Evolutionary conservation across 176 grass and related monocot genomes (phyloP).

Genomic region (Oropetium thomaeum): DNA sequence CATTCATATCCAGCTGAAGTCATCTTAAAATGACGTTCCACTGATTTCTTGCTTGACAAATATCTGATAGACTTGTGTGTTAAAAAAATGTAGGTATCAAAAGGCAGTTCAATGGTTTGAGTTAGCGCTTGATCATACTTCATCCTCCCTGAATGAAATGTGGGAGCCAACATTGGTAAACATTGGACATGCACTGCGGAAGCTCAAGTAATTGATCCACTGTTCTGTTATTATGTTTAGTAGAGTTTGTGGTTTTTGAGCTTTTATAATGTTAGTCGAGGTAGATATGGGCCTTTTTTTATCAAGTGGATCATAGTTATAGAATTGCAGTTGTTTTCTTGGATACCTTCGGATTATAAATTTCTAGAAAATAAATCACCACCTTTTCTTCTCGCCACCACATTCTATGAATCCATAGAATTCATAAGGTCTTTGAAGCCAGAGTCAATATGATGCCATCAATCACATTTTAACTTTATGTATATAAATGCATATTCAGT

Average conservation of each 20-base stretch:
- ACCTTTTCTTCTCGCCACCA: neutral
- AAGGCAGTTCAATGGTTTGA: constrained; percentile 90
- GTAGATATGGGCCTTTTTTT: constrained; percentile 3
- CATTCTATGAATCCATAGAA: constrained; percentile 6
- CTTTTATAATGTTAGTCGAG: constrained; percentile 17
- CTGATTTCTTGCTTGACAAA: neutral
- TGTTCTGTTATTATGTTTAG: constrained; percentile 1
- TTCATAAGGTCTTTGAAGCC: neutral
- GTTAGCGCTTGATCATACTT: constrained; percentile 58
- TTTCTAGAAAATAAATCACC: constrained; percentile 7
- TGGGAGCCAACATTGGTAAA: constrained; percentile 99
- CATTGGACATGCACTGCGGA: constrained; percentile 77
- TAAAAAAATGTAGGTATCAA: constrained; percentile 62
- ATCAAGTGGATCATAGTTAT: constrained; percentile 8
- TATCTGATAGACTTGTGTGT: constrained; percentile 35
- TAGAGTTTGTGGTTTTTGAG: constrained; percentile 1
- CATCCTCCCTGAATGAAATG: constrained; percentile 81
- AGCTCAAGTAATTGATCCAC: constrained; percentile 68
- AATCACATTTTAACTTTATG: neutral
- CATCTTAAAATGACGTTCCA: neutral
- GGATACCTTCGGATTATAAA: neutral
- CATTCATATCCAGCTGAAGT: constrained; percentile 8
- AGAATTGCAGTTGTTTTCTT: neutral
- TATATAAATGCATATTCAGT: neutral
- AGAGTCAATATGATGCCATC: neutral